Base-by-base conservation (phyloP, 208 protist genomes). In the Wallacemonas sp. region DNA sequence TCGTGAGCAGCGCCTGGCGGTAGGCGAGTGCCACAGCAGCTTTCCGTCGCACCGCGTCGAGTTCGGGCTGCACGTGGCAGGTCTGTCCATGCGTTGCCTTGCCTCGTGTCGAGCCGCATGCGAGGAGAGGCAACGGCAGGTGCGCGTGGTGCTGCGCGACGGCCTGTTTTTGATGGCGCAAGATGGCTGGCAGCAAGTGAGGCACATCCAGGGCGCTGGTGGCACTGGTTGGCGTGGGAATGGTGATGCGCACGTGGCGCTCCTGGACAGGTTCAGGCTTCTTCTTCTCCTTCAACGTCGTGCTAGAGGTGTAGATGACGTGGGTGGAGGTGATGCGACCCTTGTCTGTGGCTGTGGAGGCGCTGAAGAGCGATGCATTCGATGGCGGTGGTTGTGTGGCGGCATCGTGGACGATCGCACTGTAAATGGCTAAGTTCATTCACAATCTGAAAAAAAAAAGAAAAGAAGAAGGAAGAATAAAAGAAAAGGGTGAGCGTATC, bases 61-160 rank as follows among this genome's bases (percentile, higher is more conserved):
- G 46, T n/a, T n/a, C n/a, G n/a, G n/a, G n/a, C n/a, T n/a, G n/a
- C n/a, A n/a, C n/a, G n/a, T n/a, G n/a, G n/a, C n/a, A n/a, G 9
- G 26, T 21, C 21, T 24, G 15, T 11, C 46, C n/a, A n/a, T n/a
- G n/a, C n/a, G n/a, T n/a, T n/a, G n/a, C n/a, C n/a, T n/a, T n/a
- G n/a, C n/a, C n/a, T n/a, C n/a, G n/a, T n/a, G n/a, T n/a, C n/a
- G n/a, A n/a, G n/a, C n/a, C n/a, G n/a, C n/a, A n/a, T n/a, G n/a
- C 38, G 15, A 51, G 33, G 11, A 49, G 42, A 19, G 44, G 33
- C 15, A 66, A 14, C 17, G 44, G 44, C 4, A 19, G 12, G 44
- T 54, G 26, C 26, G 36, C 33, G 46, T 70, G 75, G 46, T 80
- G 67, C 3, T 59, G 65, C 31, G 76, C 47, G 15, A 77, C 45